Base-by-base conservation (phyloP, 2,329 filamentous ascomycete genomes). In the Alternaria arbusti region DNA sequence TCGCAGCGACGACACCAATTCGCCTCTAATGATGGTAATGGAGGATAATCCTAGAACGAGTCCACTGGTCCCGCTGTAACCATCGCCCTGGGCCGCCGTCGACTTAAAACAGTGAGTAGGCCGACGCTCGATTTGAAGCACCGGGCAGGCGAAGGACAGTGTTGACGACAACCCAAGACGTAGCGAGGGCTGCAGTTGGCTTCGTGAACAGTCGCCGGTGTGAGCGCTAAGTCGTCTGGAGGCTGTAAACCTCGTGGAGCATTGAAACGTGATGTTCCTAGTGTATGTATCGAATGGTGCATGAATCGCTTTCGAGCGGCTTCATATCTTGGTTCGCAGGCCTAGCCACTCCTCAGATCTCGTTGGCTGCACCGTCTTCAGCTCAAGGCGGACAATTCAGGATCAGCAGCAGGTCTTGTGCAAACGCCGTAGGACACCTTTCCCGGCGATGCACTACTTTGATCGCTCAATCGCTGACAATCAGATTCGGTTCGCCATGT, bases 91-190 rank as follows among this genome's bases (percentile, higher is more conserved):
- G 77, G 75, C 72, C 71, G 67, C 65, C 46, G 65, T 70, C 71
- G 71, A 75, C 71, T 70, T 60, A 73, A 75, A 73, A 71, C 72
- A 74, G 66, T 66, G 72, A 72, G 70, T 70, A 70, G 66, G 59
- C 71, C 69, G 70, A 69, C 68, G 68, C 69, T 69, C 70, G 64
- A 69, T 69, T 69, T 57, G 55, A 63, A 69, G 69, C 76, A 74
- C 68, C 71, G 74, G 64, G 68, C 75, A 71, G 66, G 57, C 60
- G 61, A 69, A 57, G 72, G 59, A 69, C 71, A 67, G 66, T 73
- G 73, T 72, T 68, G 70, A 74, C 68, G 61, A 69, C 67, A 70
- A 59, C 68, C 65, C 64, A 49, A 59, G 64, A 64, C 64, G 67
- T 65, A 72, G 68, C 65, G 61, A 67, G 54, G 56, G 65, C 69